These are phyloP conservation scores for Amanita rubescens DNA, from an alignment of 768 basidiomycete genomes.

Conservation along the genomic window DNA sequence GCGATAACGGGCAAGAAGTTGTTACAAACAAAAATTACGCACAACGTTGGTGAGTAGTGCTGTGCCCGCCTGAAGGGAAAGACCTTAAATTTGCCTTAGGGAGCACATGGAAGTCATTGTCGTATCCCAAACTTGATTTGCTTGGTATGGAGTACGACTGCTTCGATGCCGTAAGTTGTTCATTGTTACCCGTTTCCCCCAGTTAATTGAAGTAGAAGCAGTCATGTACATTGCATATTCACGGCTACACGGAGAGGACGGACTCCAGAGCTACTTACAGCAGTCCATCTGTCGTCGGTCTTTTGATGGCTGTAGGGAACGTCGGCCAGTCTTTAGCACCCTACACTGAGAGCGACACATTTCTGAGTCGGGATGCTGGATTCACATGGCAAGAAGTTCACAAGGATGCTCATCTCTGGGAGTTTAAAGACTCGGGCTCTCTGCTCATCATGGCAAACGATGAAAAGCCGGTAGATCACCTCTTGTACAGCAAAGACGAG, in stretches of 20 bases:
- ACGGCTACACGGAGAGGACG: conserved; percentile 90
- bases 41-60: conserved; percentile 76
- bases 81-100: conserved; percentile 31
- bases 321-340: conserved; percentile 78
- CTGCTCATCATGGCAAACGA: conserved; percentile 93
- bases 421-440: conserved; percentile 96
- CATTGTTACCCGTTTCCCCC: not conserved
- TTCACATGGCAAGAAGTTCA: conserved; percentile 99
- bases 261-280: conserved; percentile 93
- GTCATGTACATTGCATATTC: conserved; percentile 85
- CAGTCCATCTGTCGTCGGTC: conserved; percentile 84
- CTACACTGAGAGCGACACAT: conserved; percentile 88
- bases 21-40: conserved; percentile 83
- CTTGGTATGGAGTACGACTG: conserved; percentile 69
- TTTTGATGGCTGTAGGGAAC: conserved; percentile 95
- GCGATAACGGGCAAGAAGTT: conserved; percentile 62
- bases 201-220: conserved; percentile 20
- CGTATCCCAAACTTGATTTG: conserved; percentile 71
- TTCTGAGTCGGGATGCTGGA: conserved; percentile 92
- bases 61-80: not conserved
- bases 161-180: conserved; percentile 44
- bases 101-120: conserved; percentile 79
- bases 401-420: conserved; percentile 97
- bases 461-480: conserved; percentile 84
- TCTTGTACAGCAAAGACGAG: conserved; percentile 87